These are phyloP conservation scores for Dactylonectria estremocensis DNA, from an alignment of 2,329 filamentous ascomycete genomes.

Conservation along the genomic window DNA sequence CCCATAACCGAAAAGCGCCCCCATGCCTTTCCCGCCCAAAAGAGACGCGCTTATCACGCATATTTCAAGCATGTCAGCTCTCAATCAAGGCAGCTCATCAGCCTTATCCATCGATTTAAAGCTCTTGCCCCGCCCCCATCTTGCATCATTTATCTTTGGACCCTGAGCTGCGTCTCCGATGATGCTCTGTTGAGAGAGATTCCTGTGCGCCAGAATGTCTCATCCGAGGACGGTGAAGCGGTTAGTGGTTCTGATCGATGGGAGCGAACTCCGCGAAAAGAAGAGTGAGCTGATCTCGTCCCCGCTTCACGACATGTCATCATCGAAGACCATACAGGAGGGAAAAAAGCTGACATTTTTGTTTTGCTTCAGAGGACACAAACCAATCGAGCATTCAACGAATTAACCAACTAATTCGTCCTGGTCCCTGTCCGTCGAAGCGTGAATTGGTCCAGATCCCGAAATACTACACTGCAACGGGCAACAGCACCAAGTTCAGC, in stretches of 20 bases:
- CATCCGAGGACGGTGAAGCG: slow-evolving; percentile 35
- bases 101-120: no score
- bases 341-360: slow-evolving; percentile 22
- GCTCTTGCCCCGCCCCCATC: no score
- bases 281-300: slow-evolving; percentile 30
- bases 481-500: slow-evolving; percentile 31
- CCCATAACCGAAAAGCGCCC: no score
- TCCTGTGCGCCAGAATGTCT: slow-evolving; percentile 33
- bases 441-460: slow-evolving; percentile 31
- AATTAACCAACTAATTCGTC: slow-evolving; percentile 35
- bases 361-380: slow-evolving; percentile 24
- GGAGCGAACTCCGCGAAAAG: slow-evolving; percentile 33
- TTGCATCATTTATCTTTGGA: slow-evolving; percentile 21
- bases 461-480: slow-evolving; percentile 37
- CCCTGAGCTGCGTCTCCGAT: not conserved
- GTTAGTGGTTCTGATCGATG: slow-evolving; percentile 42
- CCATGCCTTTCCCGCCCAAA: no score
- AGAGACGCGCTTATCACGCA: no score
- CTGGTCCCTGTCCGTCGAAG: slow-evolving; percentile 30
- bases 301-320: no score
- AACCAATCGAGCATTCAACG: slow-evolving; percentile 43
- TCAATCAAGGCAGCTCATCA: no score
- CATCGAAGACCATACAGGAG: no score
- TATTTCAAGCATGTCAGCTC: no score
- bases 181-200: not conserved